Conservation (phyloP, 805 yeast species). For the Metschnikowia bowlesiae region DNA sequence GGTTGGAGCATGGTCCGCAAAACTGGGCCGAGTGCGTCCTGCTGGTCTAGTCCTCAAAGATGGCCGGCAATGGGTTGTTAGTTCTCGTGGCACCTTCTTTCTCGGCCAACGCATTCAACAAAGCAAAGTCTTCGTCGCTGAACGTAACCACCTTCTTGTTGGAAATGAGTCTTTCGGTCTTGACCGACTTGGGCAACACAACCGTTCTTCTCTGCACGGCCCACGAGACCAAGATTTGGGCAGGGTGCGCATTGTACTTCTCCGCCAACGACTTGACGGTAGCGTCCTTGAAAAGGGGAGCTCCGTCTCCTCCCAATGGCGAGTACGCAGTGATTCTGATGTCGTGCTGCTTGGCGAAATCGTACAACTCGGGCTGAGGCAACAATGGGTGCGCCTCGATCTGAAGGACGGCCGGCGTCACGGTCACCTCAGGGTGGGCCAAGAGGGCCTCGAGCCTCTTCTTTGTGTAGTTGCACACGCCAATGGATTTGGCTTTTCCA, state of each 20-base stretch:
- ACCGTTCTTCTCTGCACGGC: conserved; percentile 52
- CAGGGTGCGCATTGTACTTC: conserved; percentile 36
- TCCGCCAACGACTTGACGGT: conserved; percentile 23
- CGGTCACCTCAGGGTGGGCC: conserved; percentile 16
- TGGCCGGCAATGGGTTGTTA: conserved; percentile 20
- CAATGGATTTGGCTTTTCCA: conserved; percentile 48
- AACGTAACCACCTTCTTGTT: conserved; percentile 33
- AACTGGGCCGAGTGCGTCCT: neutral
- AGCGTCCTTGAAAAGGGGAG: conserved; percentile 51
- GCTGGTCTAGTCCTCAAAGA: conserved; percentile 5
- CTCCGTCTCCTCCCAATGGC: conserved; percentile 63
- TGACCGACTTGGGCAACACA: conserved; percentile 30
- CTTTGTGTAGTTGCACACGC: conserved; percentile 46
- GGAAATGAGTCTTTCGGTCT: conserved; percentile 30
- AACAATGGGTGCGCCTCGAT: conserved; percentile 35
- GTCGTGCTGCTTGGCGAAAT: conserved; percentile 32
- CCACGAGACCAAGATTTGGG: conserved; percentile 56
- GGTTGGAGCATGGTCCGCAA: neutral
- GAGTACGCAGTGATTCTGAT: conserved; percentile 52
- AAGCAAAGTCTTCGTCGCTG: conserved; percentile 33
- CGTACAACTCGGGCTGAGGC: conserved; percentile 38
- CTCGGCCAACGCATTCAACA: conserved; percentile 28
- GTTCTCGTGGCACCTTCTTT: conserved; percentile 30
- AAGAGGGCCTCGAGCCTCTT: conserved; percentile 18
- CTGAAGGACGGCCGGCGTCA: conserved; percentile 52